Percentiles rank a stretch among this genome's conserved stretches.
Conservation (phyloP, 2,329 filamentous ascomycete species). For the Botryotinia narcissicola region DNA sequence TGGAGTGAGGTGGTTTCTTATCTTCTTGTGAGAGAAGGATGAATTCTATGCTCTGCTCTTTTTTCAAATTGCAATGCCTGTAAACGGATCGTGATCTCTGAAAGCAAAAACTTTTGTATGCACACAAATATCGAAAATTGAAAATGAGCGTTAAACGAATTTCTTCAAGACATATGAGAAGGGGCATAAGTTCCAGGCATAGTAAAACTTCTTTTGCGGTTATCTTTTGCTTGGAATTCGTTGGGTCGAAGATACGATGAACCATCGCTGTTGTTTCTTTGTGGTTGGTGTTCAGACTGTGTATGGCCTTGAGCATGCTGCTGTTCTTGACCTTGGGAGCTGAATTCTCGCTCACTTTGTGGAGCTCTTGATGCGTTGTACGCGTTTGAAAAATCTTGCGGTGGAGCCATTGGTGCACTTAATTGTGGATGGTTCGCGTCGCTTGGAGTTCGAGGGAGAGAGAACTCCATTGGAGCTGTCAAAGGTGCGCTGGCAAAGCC, state of each 20-base stretch:
- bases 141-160: not conserved
- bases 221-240: slow-evolving; percentile 35
- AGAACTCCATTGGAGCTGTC: slow-evolving; percentile 53
- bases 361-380: slow-evolving; percentile 33
- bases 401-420: slow-evolving; percentile 53
- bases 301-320: slow-evolving; percentile 29
- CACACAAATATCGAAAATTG: not conserved
- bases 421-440: slow-evolving; percentile 47
- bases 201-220: slow-evolving; percentile 36
- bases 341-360: slow-evolving; percentile 29
- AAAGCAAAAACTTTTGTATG: slow-evolving; percentile 1
- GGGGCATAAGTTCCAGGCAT: slow-evolving; percentile 27
- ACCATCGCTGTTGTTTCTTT: slow-evolving; percentile 30
- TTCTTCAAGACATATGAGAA: slow-evolving; percentile 10
- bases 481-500: slow-evolving; percentile 55
- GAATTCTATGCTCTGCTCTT: slow-evolving; percentile 8
- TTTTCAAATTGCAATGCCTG: not conserved
- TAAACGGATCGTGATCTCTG: not conserved
- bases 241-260: slow-evolving; percentile 30
- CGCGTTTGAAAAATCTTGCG: slow-evolving; percentile 47
- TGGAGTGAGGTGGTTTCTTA: not conserved
- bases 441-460: slow-evolving; percentile 46
- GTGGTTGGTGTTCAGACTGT: slow-evolving; percentile 21
- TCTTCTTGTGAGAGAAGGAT: not conserved
- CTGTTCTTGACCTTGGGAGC: slow-evolving; percentile 24